These are phyloP conservation scores for Pelagophyceae sp. DNA, from an alignment of 352 stramenopile species.

Conservation along the genomic window DNA sequence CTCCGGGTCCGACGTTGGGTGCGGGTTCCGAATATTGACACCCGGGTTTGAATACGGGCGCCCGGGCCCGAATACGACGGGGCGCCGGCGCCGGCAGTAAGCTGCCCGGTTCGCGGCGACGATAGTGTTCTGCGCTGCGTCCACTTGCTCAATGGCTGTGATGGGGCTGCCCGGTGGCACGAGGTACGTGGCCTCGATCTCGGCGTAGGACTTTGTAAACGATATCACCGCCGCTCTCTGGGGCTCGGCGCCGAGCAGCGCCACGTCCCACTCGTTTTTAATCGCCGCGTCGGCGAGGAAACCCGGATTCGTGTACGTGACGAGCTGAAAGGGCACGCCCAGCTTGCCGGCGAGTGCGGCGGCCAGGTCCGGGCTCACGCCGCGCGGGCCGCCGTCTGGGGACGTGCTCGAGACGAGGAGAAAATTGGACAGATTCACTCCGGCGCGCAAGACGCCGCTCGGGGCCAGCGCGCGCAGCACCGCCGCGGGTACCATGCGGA, in stretches of 20 bases:
- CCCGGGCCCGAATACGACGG: too few species aligned
- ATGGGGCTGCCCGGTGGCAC: not conserved
- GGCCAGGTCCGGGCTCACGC: not conserved
- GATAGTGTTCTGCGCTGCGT: not conserved
- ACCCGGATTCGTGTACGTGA: not conserved
- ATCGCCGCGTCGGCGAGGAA: slow-evolving; percentile 4
- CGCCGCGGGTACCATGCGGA: too few species aligned
- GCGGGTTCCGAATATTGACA: too few species aligned
- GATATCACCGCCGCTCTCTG: not conserved
- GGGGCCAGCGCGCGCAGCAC: not conserved
- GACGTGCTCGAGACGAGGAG: not conserved
- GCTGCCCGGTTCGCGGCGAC: not conserved
- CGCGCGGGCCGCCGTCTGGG: not conserved
- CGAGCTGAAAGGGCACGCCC: not conserved
- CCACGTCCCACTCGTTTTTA: not conserved
- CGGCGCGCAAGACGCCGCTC: not conserved
- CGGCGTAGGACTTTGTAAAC: not conserved
- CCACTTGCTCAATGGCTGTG: not conserved
- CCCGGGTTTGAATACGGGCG: too few species aligned
- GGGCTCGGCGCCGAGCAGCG: slow-evolving; percentile 7
- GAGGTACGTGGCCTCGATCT: slow-evolving; percentile 11
- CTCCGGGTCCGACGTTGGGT: too few species aligned
- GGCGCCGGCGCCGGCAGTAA: too few species aligned
- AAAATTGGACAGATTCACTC: slow-evolving; percentile 16
- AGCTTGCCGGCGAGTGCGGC: not conserved